phyloP scores from a whole-genome alignment of 345 rosid genomes.

The Anastatica hierochuntica region DNA sequence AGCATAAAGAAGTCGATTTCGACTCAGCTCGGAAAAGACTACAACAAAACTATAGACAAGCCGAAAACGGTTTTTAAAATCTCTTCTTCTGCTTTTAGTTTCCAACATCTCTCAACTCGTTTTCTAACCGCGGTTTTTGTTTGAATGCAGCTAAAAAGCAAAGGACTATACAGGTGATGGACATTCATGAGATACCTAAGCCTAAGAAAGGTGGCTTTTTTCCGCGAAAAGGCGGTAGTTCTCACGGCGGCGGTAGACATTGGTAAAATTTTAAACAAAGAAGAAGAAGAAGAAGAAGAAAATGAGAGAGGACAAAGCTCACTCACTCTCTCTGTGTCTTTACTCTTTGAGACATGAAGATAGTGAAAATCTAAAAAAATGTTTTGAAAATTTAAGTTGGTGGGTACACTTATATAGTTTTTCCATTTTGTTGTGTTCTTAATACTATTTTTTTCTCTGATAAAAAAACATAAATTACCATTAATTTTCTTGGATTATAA shows the following conservation, averaged over 20 bases:
- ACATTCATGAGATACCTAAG: constrained; percentile 90
- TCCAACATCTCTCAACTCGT: not conserved
- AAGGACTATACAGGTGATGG: constrained; percentile 99
- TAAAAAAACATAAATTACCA: constrained; percentile 8
- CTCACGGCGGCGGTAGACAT: constrained; percentile 76
- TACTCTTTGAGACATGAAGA: not conserved
- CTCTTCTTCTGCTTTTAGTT: not conserved
- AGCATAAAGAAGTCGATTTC: constrained; percentile 43
- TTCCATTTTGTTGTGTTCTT: constrained; percentile 13
- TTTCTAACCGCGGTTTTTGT: not conserved
- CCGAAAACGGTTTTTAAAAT: constrained; percentile 60
- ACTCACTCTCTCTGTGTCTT: constrained; percentile 10
- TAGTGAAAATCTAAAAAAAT: constrained; percentile 6
- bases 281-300: not conserved
- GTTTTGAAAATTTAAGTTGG: constrained; percentile 23
- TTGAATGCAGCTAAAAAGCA: constrained; percentile 82
- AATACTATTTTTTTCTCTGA: not conserved
- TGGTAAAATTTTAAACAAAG: constrained; percentile 45
- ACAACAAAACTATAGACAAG: constrained; percentile 80
- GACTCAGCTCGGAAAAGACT: constrained; percentile 78
- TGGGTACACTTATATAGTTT: constrained; percentile 28
- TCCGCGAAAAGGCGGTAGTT: constrained; percentile 76
- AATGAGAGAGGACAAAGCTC: constrained; percentile 9
- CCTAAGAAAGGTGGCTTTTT: constrained; percentile 78
- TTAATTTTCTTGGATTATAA: constrained; percentile 14